Percentiles rank a stretch among this genome's conserved stretches.
Evolutionary conservation across 75 land plant genomes (phyloP).

Genomic region (Larix kaempferi): DNA sequence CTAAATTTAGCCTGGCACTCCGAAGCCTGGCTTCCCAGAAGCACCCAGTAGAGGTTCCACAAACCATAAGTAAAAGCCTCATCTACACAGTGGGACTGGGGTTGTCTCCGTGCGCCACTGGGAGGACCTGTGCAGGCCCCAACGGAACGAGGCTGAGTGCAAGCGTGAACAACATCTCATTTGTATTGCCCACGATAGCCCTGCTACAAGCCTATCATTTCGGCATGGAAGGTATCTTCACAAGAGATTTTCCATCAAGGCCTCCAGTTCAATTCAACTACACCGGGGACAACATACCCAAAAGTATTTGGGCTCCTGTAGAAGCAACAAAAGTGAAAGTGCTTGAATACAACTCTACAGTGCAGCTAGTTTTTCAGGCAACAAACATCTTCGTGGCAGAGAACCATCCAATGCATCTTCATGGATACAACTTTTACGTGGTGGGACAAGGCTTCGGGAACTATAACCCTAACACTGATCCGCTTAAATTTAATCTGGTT

Average conservation of each 20-base stretch:
- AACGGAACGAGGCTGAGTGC: conserved; percentile 36
- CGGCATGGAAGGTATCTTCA: conserved; percentile 19
- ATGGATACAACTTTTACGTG: conserved; percentile 31
- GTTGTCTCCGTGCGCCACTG: conserved; percentile 22
- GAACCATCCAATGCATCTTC: conserved; percentile 33
- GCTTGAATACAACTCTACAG: conserved; percentile 17
- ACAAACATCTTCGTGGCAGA: conserved; percentile 26
- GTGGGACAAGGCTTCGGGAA: conserved; percentile 42
- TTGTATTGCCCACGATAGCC: conserved; percentile 29
- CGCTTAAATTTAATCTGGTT: conserved; percentile 39
- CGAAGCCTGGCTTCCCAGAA: conserved; percentile 19
- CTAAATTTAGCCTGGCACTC: too few relatives aligned
- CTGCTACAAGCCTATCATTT: conserved; percentile 29
- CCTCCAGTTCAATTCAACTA: conserved; percentile 24
- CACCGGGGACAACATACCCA: conserved; percentile 13
- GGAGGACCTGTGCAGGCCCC: conserved; percentile 24
- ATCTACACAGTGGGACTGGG: conserved; percentile 50
- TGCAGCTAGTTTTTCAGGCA: conserved; percentile 30
- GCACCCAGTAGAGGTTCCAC: conserved; percentile 34
- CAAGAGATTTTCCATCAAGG: conserved; percentile 16
- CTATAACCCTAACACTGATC: conserved; percentile 33
- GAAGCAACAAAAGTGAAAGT: conserved; percentile 16
- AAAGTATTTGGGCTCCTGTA: conserved; percentile 7
- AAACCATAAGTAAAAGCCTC: conserved; percentile 25
- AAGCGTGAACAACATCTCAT: conserved; percentile 51